Evolutionary conservation across 2,329 filamentous ascomycete genomes (phyloP).

Genomic region (Monilinia aucupariae): DNA sequence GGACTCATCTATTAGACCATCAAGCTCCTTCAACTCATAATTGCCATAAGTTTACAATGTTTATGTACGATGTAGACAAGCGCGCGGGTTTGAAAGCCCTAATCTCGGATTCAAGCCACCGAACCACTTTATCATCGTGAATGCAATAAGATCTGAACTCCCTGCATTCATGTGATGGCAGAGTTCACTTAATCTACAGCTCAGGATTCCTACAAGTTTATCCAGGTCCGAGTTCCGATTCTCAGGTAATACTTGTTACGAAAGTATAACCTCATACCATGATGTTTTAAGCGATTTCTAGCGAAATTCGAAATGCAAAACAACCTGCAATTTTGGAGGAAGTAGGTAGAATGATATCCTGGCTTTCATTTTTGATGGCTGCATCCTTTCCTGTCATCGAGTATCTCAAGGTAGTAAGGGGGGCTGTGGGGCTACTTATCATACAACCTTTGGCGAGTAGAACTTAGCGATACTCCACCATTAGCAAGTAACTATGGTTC

Average conservation of each 20-base stretch:
- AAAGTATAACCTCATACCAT: not conserved
- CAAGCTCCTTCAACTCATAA: not conserved
- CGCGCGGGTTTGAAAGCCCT: not conserved
- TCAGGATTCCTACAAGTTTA: not conserved
- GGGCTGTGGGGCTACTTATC: not conserved
- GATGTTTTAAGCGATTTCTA: not conserved
- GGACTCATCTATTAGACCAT: not conserved
- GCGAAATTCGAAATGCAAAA: not conserved
- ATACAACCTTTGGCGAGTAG: not conserved
- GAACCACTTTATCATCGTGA: constrained; percentile 1
- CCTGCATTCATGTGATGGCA: not conserved
- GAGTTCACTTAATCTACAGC: not conserved
- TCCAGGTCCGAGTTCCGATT: not conserved
- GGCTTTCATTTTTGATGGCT: not conserved
- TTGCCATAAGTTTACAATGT: not conserved
- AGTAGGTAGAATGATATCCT: not conserved
- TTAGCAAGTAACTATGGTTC: not conserved
- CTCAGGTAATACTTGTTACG: not conserved
- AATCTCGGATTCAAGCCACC: not conserved
- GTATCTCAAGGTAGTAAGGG: not conserved
- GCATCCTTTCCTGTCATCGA: not conserved
- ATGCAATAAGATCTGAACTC: not conserved
- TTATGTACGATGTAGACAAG: not conserved
- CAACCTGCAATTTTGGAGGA: not conserved
- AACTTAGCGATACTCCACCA: not conserved